These are phyloP conservation scores for Xylariaceae sp. DNA, from an alignment of 2,329 filamentous ascomycete genomes.

Conservation along the genomic window DNA sequence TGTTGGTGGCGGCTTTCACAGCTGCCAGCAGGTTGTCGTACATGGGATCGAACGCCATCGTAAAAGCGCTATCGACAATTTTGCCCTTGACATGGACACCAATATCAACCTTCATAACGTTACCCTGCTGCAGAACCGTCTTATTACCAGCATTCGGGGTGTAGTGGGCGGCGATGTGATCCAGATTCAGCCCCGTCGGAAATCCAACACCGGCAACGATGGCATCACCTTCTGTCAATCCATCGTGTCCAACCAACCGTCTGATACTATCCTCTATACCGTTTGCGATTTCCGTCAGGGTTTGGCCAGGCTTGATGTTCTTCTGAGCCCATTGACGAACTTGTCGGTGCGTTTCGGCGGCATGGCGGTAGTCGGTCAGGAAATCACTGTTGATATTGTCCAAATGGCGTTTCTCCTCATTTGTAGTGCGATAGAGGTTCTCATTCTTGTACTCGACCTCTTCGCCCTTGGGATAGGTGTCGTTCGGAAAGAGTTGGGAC, in stretches of 20 bases:
- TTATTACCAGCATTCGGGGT: constrained; percentile 87
- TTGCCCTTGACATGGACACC: constrained; percentile 79
- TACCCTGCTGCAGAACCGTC: constrained; percentile 68
- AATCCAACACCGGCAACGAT: constrained; percentile 83
- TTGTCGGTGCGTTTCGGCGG: constrained; percentile 86
- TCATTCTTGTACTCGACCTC: constrained; percentile 78
- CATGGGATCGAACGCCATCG: constrained; percentile 72
- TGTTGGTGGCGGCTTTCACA: constrained; percentile 78
- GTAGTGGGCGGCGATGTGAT: constrained; percentile 85
- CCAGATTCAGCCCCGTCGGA: constrained; percentile 80
- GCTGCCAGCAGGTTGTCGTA: constrained; percentile 76
- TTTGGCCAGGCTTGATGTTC: constrained; percentile 79
- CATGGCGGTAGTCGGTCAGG: constrained; percentile 78
- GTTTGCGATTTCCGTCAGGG: constrained; percentile 79
- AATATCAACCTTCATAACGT: constrained; percentile 84
- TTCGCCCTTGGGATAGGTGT: constrained; percentile 75
- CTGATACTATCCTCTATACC: constrained; percentile 85
- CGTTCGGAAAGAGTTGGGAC: constrained; percentile 72
- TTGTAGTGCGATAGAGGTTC: constrained; percentile 77
- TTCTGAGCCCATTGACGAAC: constrained; percentile 83
- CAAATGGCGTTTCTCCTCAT: constrained; percentile 81
- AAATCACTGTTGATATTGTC: constrained; percentile 81
- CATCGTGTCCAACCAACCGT: constrained; percentile 74
- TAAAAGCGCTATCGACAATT: constrained; percentile 83
- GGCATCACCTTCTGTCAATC: constrained; percentile 76